phyloP scores from a whole-genome alignment of 208 protist species.

The Acanthamoeba divionensis region DNA sequence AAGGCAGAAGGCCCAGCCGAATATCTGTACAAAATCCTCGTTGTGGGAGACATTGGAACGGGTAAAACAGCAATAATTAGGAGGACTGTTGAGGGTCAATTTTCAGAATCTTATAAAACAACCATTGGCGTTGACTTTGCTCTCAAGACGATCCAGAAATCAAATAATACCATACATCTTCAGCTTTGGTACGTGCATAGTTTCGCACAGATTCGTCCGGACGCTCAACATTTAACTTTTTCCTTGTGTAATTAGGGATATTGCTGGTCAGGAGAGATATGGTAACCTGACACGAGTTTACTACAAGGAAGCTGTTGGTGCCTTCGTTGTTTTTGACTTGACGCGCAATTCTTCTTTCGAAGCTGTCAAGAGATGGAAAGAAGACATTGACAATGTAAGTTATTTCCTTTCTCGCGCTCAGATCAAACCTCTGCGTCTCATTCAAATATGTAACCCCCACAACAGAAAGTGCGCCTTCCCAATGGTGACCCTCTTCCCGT shows the following conservation, averaged over 20 bases:
- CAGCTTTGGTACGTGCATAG: conserved; percentile 81
- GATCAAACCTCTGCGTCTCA: conserved; percentile 57
- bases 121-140: conserved; percentile 74
- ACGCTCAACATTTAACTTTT: background rate
- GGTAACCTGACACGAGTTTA: conserved; percentile 57
- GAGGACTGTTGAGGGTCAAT: conserved; percentile 83
- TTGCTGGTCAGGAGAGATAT: conserved; percentile 48
- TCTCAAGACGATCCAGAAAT: conserved; percentile 74
- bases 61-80: conserved; percentile 85
- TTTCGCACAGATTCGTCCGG: background rate
- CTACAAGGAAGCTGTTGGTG: conserved; percentile 83
- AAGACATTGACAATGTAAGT: conserved; percentile 69
- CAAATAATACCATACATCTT: conserved; percentile 74
- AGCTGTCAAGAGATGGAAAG: conserved; percentile 81
- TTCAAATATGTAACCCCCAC: background rate
- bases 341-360: conserved; percentile 78
- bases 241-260: background rate
- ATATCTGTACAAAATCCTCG: conserved; percentile 64
- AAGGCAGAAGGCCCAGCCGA: background rate
- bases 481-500: conserved; percentile 71
- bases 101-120: conserved; percentile 75
- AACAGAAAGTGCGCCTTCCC: conserved; percentile 71
- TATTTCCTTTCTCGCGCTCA: background rate
- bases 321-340: conserved; percentile 83
- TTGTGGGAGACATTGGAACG: conserved; percentile 78